Conservation (phyloP, 1,139 yeast genomes). For the Yamadazyma friedrichii region DNA sequence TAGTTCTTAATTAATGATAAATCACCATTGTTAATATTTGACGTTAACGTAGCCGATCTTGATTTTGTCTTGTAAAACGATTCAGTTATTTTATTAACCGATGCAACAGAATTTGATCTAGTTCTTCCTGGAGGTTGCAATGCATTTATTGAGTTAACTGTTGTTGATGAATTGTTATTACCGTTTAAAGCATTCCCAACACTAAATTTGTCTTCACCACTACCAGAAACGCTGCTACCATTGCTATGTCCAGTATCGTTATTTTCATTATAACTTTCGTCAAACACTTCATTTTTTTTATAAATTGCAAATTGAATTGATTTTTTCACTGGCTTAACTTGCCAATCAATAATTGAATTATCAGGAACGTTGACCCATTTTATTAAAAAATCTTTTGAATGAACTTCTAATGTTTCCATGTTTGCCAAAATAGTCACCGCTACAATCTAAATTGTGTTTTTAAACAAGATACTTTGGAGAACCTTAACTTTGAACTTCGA, state of each 20-base stretch:
- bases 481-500: too few relatives aligned
- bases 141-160: slow-evolving; percentile 13
- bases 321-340: slow-evolving; percentile 77
- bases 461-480: too few relatives aligned
- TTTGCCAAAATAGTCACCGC: background rate
- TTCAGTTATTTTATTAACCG: slow-evolving; percentile 40
- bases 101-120: slow-evolving; percentile 35
- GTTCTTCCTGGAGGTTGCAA: slow-evolving; percentile 16
- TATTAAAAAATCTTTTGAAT: slow-evolving; percentile 82
- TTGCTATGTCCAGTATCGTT: background rate
- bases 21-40: slow-evolving; percentile 37
- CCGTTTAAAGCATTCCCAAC: background rate
- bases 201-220: background rate
- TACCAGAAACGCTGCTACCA: background rate
- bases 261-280: slow-evolving; percentile 3
- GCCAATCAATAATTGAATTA: slow-evolving; percentile 69
- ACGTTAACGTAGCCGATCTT: slow-evolving; percentile 33
- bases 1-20: slow-evolving; percentile 40
- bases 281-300: slow-evolving; percentile 34
- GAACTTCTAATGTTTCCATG: slow-evolving; percentile 78
- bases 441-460: too few relatives aligned
- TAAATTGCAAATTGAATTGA: slow-evolving; percentile 73
- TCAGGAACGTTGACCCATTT: slow-evolving; percentile 86
- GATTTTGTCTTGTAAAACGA: slow-evolving; percentile 34
- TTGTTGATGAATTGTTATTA: slow-evolving; percentile 11